Conservation (phyloP, 192 early-diverging fungal species). For the Rhizophagus clarus region DNA sequence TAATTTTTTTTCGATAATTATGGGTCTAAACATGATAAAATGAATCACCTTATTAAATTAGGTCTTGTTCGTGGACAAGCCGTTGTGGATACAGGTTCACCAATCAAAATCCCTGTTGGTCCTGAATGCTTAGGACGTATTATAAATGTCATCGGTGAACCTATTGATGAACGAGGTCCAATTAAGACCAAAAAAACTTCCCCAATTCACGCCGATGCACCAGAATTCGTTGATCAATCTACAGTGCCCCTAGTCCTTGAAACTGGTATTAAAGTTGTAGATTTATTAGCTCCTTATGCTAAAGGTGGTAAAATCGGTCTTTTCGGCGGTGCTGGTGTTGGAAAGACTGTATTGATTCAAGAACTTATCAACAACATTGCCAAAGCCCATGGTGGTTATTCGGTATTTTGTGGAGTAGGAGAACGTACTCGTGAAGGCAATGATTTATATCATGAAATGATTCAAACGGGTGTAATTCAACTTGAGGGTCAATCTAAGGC, state of each 20-base stretch:
- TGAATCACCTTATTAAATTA: background rate
- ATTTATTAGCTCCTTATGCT: slow-evolving; percentile 95
- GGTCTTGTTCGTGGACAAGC: slow-evolving; percentile 95
- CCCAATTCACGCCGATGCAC: slow-evolving; percentile 91
- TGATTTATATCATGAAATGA: slow-evolving; percentile 99
- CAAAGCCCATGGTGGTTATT: slow-evolving; percentile 99
- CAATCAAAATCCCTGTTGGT: slow-evolving; percentile 92
- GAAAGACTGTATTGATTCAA: slow-evolving; percentile 99
- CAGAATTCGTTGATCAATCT: slow-evolving; percentile 94
- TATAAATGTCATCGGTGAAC: slow-evolving; percentile 99
- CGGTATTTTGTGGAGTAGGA: slow-evolving; percentile 97
- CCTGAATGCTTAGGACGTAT: slow-evolving; percentile 96
- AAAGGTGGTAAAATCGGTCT: slow-evolving; percentile 99
- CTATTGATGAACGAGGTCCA: slow-evolving; percentile 96
- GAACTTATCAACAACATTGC: slow-evolving; percentile 99
- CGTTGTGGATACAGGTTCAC: slow-evolving; percentile 90
- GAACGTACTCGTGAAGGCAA: slow-evolving; percentile 99
- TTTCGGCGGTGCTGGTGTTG: slow-evolving; percentile 99
- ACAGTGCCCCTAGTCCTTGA: slow-evolving; percentile 92
- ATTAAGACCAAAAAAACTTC: slow-evolving; percentile 85
- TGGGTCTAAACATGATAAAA: background rate
- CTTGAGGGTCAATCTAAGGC: slow-evolving; percentile 93
- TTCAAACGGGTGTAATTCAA: slow-evolving; percentile 93
- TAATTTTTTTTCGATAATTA: background rate
- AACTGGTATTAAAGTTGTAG: slow-evolving; percentile 99